A percentile compares a stretch with the other conserved stretches of the same genome.
Evolutionary conservation across 441 rosid genomes (phyloP).

Genomic region (Eugenia klotzschiana): DNA sequence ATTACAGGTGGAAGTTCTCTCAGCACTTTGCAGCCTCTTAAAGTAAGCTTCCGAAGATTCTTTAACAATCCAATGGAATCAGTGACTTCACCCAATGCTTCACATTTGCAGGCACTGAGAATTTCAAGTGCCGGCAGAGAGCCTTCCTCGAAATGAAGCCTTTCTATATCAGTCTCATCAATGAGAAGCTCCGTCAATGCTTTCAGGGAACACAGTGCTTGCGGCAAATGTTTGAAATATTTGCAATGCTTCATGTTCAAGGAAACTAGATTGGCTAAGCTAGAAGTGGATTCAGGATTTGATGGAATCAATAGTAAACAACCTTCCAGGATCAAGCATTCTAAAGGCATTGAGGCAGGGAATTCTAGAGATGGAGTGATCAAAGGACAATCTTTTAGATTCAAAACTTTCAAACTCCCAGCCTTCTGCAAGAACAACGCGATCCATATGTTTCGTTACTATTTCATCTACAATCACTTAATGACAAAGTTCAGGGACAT

Average conservation of each 20-base stretch:
- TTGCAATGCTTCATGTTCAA: neutral
- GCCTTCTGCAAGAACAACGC: neutral
- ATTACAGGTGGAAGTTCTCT: neutral
- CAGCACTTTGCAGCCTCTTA: neutral
- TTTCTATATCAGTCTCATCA: neutral
- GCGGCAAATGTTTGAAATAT: neutral
- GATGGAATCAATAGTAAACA: neutral
- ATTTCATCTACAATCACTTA: neutral
- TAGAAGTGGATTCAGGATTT: no score
- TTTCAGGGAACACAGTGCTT: neutral
- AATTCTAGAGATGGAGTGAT: neutral
- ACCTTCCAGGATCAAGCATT: neutral
- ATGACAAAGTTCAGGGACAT: neutral
- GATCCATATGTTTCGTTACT: neutral
- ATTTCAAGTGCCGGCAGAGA: neutral
- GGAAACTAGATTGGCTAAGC: neutral
- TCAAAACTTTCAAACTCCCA: neutral
- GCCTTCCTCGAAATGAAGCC: neutral
- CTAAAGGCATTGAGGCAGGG: fast-evolving
- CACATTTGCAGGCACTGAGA: neutral
- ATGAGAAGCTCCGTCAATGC: neutral
- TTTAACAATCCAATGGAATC: neutral
- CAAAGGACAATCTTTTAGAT: neutral
- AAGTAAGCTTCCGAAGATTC: neutral
- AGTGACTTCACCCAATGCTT: neutral